These are phyloP conservation scores for Acrocalymma vagum DNA, from an alignment of 2,329 filamentous ascomycete species.

Conservation along the genomic window DNA sequence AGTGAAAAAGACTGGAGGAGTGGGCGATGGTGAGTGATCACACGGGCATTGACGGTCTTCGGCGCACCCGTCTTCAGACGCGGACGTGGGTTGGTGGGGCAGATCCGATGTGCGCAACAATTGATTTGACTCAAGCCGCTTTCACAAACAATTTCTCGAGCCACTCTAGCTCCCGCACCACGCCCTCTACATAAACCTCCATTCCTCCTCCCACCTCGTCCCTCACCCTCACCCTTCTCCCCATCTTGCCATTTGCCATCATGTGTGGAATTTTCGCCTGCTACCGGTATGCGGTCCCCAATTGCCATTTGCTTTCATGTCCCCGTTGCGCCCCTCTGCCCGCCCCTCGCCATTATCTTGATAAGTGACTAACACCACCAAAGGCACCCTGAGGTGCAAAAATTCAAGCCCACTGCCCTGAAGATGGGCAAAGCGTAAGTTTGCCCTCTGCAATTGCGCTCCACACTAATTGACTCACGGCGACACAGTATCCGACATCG, in stretches of 20 bases:
- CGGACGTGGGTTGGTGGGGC: slow-evolving; percentile 28
- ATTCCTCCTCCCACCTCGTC: slow-evolving; percentile 8
- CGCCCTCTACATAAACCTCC: slow-evolving; percentile 25
- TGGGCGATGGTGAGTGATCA: no score
- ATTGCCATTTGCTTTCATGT: no score
- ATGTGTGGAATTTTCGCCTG: slow-evolving; percentile 99
- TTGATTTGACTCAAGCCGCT: slow-evolving; percentile 31
- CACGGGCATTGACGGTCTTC: slow-evolving; percentile 24
- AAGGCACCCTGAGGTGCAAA: slow-evolving; percentile 89
- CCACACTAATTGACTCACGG: slow-evolving; percentile 43
- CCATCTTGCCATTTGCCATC: slow-evolving; percentile 48
- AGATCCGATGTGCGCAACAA: slow-evolving; percentile 27
- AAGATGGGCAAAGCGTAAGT: slow-evolving; percentile 93
- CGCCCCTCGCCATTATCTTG: slow-evolving; percentile 22
- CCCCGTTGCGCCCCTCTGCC: slow-evolving; percentile 32
- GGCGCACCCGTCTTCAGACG: slow-evolving; percentile 15
- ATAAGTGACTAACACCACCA: slow-evolving; percentile 38
- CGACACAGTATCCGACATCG: slow-evolving; percentile 85
- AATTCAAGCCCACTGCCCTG: slow-evolving; percentile 95
- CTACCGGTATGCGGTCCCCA: slow-evolving; percentile 70
- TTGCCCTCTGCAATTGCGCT: slow-evolving; percentile 3
- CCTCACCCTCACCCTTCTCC: slow-evolving; percentile 10
- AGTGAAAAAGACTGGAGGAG: no score
- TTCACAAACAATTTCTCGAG: slow-evolving; percentile 32
- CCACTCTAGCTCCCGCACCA: slow-evolving; percentile 12